A percentile compares a stretch with the other conserved stretches of the same genome.
Evolutionary conservation across 441 rosid genomes (phyloP).

Genomic region (Arabidopsis hybrid): DNA sequence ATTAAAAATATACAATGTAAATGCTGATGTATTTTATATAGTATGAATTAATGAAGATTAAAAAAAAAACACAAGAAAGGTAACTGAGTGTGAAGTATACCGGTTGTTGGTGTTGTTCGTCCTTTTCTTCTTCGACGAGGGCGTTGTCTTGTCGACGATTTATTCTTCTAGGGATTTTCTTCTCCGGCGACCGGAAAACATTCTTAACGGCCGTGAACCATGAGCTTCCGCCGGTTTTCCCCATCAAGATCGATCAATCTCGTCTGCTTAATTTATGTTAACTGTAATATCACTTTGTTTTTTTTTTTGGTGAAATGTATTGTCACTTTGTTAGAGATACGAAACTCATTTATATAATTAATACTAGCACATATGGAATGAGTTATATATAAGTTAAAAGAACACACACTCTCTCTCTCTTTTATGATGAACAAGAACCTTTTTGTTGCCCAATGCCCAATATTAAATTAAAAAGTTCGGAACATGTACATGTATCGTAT

Average conservation of each 20-base stretch:
- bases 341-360: neutral
- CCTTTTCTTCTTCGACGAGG: slow-evolving; percentile 42
- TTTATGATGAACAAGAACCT: slow-evolving; percentile 16
- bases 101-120: slow-evolving; percentile 52
- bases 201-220: slow-evolving; percentile 60
- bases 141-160: slow-evolving; percentile 41
- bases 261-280: neutral
- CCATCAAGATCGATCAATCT: slow-evolving; percentile 41
- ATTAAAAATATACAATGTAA: neutral
- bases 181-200: slow-evolving; percentile 56
- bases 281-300: neutral
- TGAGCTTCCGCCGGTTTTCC: slow-evolving; percentile 55
- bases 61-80: neutral
- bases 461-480: slow-evolving; percentile 17
- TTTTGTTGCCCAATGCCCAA: slow-evolving; percentile 21
- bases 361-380: slow-evolving; percentile 5
- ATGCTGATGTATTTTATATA: neutral
- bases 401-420: neutral
- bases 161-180: slow-evolving; percentile 53
- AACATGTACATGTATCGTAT: slow-evolving; percentile 8
- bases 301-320: neutral
- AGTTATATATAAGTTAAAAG: neutral
- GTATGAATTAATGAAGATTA: neutral
- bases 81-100: slow-evolving; percentile 27
- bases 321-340: neutral